Evolutionary conservation across 345 rosid species (phyloP), one percentile per base, ranked within the genome.

Genomic region (Acer negundo): DNA sequence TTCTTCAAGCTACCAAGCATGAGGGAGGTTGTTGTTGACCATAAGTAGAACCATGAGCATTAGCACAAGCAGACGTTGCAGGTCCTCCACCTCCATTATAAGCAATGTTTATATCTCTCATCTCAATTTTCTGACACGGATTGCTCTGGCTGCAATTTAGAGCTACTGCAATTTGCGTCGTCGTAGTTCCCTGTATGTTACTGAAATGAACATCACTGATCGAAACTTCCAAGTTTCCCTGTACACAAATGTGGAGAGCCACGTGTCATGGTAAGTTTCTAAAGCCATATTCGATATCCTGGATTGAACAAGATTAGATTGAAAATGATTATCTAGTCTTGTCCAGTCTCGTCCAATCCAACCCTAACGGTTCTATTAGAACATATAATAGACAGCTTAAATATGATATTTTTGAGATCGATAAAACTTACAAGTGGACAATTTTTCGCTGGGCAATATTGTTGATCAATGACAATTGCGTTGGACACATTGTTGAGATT

Each of bases 381-480:
- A 31, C 38, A 31, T 31, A 31, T 31, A 31, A 31, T 31, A 31
- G 38, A 31, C 38, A 31, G 6, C 6, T 31, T 31, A 31, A 31
- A 31, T 31, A 31, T 31, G 20, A 31, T 7, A 28, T 15, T 11
- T 11, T 13, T 11, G 8, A 28, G 9, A 13, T 19, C 2, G 8
- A 42, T 42, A 28, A 26, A 64, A 13, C 24, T 24, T 77, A 81
- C 81, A 69, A 20, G 13, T 12, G 35, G 3, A 38, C 84, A 82
- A 38, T 3, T 12, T 4, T 22, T n/a, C 3, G 22, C 11, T 8
- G 87, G 84, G 78, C 87, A 80, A 23, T 87, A 84, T 2, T 77
- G 42, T 63, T 87, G 87, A 72, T 87, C 81, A 46, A 87, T 82
- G 65, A 77, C 5, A 16, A 84, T 82, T 1, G 90, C 86, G 59